These are phyloP conservation scores for Parmelia sp. DNA, from an alignment of 495 filamentous ascomycete species.

Conservation along the genomic window DNA sequence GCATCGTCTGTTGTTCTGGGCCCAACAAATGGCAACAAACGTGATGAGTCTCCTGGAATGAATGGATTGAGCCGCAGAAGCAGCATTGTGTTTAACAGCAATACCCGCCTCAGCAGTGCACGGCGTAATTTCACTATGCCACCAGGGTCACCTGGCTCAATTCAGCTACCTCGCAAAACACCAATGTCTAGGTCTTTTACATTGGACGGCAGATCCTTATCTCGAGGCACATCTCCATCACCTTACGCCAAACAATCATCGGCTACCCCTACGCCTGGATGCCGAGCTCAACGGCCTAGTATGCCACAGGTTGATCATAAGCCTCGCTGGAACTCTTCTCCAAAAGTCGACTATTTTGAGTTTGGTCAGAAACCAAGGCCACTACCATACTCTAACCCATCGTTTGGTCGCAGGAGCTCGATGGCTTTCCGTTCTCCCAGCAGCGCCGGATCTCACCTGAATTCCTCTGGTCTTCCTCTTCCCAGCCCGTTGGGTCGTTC, in stretches of 20 bases:
- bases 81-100: conserved; percentile 46
- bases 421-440: conserved; percentile 34
- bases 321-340: conserved; percentile 74
- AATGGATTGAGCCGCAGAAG: conserved; percentile 42
- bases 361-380: conserved; percentile 67
- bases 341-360: conserved; percentile 61
- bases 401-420: conserved; percentile 51
- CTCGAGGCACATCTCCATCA: conserved; percentile 39
- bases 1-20: conserved; percentile 80
- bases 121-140: conserved; percentile 36
- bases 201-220: conserved; percentile 17
- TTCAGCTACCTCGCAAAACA: conserved; percentile 37
- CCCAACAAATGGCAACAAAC: conserved; percentile 35
- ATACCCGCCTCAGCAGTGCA: conserved; percentile 34
- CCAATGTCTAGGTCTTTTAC: conserved; percentile 28
- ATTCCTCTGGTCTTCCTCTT: conserved; percentile 31
- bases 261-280: conserved; percentile 51
- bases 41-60: conserved; percentile 35
- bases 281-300: conserved; percentile 41
- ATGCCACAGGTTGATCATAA: conserved; percentile 48
- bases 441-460: conserved; percentile 31
- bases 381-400: conserved; percentile 54
- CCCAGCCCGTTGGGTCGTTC: conserved; percentile 37
- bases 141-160: conserved; percentile 36
- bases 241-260: conserved; percentile 44